Evolutionary conservation across 805 yeast genomes (phyloP).

Genomic region (Cyberlindnera misumaiensis): DNA sequence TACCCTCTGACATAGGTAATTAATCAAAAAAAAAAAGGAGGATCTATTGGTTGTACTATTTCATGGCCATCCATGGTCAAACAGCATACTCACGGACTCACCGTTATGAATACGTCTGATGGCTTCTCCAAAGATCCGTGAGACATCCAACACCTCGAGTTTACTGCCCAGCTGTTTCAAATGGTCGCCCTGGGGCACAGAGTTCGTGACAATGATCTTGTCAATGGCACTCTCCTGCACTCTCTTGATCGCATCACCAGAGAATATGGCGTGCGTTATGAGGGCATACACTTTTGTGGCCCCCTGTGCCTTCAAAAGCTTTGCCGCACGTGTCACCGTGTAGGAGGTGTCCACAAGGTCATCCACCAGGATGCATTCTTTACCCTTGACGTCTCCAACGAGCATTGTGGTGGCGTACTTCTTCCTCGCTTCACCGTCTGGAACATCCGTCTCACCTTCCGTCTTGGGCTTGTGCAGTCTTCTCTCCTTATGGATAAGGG

Average conservation of each 20-base stretch:
- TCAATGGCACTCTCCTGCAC: slow-evolving; percentile 67
- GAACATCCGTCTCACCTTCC: slow-evolving; percentile 2
- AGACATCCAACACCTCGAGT: slow-evolving; percentile 80
- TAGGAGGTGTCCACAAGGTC: slow-evolving; percentile 91
- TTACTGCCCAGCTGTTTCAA: slow-evolving; percentile 45
- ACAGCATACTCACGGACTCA: slow-evolving; percentile 88
- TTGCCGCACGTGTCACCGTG: slow-evolving; percentile 90
- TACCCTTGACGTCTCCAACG: slow-evolving; percentile 88
- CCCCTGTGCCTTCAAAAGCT: slow-evolving; percentile 86
- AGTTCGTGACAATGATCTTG: slow-evolving; percentile 80
- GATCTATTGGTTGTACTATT: too few relatives aligned
- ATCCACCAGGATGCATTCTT: slow-evolving; percentile 85
- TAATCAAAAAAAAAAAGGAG: too few relatives aligned
- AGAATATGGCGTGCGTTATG: slow-evolving; percentile 87
- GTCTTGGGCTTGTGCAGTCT: slow-evolving; percentile 36
- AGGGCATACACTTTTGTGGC: slow-evolving; percentile 81
- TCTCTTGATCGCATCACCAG: slow-evolving; percentile 82
- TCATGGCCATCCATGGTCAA: slow-evolving; percentile 60
- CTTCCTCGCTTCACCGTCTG: slow-evolving; percentile 13
- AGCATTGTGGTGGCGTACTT: slow-evolving; percentile 82
- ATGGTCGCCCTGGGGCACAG: slow-evolving; percentile 77
- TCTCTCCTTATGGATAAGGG: slow-evolving; percentile 91
- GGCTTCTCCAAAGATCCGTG: slow-evolving; percentile 87
- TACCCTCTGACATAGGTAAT: slow-evolving; percentile 33
- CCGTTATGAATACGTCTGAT: slow-evolving; percentile 96